Base-by-base conservation (phyloP, 129 eudicot genomes). In the Smallanthus sonchifolius region DNA sequence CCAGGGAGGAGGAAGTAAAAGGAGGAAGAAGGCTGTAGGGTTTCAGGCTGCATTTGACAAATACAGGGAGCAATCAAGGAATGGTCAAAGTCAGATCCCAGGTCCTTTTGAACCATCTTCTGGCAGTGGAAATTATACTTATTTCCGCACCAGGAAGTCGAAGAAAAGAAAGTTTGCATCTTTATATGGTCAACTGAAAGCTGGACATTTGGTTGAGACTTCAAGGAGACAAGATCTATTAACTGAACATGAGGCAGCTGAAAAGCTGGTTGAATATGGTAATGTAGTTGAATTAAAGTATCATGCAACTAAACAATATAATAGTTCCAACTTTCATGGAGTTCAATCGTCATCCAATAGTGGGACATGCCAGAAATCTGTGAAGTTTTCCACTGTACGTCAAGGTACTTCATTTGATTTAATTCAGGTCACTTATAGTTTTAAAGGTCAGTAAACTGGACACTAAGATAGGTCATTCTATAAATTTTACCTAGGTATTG, bases 91-190 rank as follows among this genome's bases (percentile, higher is more conserved):
- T 67, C 81, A 38, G 38, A 64, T 52, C 71, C 45, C 80, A 17
- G 83, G 70, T 37, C 72, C 80, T 63, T 74, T 82, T 39, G 86
- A 80, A 60, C 74, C 70, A 59, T 57, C 89, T 32, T n/a, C 69
- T 68, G 79, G 69, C 35, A 40, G 59, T 14, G 91, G 74, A 57
- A 85, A 75, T 62, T 85, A 83, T 72, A 86, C 84, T 38, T 92
- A 89, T 75, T 79, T 77, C 65, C 96, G 96, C 55, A 84, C 83
- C 75, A 87, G 84, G 72, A 86, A 77, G 77, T 78, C 60, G 60
- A 80, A 65, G 69, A 78, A 65, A 73, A 89, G 80, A 82, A 85
- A 77, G 69, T 75, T 84, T 20, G 73, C 80, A 61, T 83, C 88
- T 67, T 83, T 75, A 49, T 83, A 89, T 32, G 73, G 82, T 62